These are phyloP conservation scores for Hawksworthiomyces lignivorus DNA, from an alignment of 2,329 filamentous ascomycete genomes.

Conservation along the genomic window DNA sequence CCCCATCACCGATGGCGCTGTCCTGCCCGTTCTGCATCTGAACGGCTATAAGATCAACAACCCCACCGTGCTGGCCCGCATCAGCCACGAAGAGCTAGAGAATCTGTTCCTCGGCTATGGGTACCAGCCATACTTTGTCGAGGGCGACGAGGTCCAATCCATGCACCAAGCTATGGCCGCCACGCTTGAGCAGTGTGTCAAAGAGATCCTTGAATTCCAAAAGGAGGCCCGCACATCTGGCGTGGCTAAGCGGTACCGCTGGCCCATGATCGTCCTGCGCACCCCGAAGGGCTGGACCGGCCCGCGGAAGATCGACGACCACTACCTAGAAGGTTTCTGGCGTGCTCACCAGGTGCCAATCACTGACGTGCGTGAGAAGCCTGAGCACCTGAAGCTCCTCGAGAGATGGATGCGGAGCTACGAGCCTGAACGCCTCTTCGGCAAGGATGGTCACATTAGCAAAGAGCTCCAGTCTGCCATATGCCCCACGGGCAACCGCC, in stretches of 20 bases:
- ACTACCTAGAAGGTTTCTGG: slow-evolving; percentile 71
- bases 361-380: slow-evolving; percentile 58
- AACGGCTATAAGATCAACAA: slow-evolving; percentile 87
- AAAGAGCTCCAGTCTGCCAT: slow-evolving; percentile 54
- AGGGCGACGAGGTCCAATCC: slow-evolving; percentile 62
- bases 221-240: slow-evolving; percentile 63
- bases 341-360: slow-evolving; percentile 72
- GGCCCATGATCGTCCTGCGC: slow-evolving; percentile 73
- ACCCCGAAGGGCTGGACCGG: slow-evolving; percentile 76
- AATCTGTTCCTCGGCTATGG: slow-evolving; percentile 66
- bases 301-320: slow-evolving; percentile 61
- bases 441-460: slow-evolving; percentile 54
- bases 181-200: slow-evolving; percentile 64
- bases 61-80: slow-evolving; percentile 64
- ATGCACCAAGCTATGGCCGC: slow-evolving; percentile 81
- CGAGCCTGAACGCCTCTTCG: slow-evolving; percentile 64
- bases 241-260: slow-evolving; percentile 61
- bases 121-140: slow-evolving; percentile 74
- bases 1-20: slow-evolving; percentile 68
- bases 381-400: slow-evolving; percentile 57
- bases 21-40: slow-evolving; percentile 68
- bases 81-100: slow-evolving; percentile 65
- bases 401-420: slow-evolving; percentile 75
- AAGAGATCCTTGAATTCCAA: slow-evolving; percentile 61
- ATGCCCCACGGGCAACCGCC: slow-evolving; percentile 55